Evolutionary conservation across 352 stramenopile genomes (phyloP), one percentile per base, ranked within the genome.

Genomic region (Pythium guiyangense): DNA sequence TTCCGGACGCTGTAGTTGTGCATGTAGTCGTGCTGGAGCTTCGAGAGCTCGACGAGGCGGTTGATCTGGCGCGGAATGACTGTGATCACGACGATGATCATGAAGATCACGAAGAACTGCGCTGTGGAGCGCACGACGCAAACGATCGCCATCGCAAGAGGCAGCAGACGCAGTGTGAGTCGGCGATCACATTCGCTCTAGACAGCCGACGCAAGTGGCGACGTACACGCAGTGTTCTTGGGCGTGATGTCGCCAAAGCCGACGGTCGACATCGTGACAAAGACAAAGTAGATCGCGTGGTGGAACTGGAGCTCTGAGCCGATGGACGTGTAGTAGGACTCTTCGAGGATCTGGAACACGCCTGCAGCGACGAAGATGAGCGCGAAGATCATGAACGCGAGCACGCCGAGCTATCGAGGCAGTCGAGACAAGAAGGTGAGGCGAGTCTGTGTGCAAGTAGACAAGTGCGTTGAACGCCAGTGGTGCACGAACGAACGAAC

Each of bases 251-350:
- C 77, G 10, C 74, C 74, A 51, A 81, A 88, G 26, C 77, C 77
- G 42, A 88, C 77, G 1, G 77, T 88, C 0, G 74, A 74, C 18
- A 88, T 64, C 4, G 77, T 88, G 29, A 86, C 77, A 47, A 88
- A 84, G 22, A 88, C 74, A 48, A 86, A 88, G 56, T 88, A 86
- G 51, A 88, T 66, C 17, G 73, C 73, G 60, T 83, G 62, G 64
- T 86, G 77, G 52, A 88, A 86, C 54, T 79, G n/a, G 34, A 86
- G 66, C 34, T 54, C 55, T 4, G 58, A 47, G 2, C 59, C 47
- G 22, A 79, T 59, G 4, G 72, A 63, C 6, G 54, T 54, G 56
- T 84, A 83, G 47, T 81, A 84, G 26, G 73, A 65, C 55, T 84
- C 71, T 34, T 85, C 72, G 6, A 88, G 62, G 37, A 77, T 71